Conservation (phyloP, 169 alveolate species). For the Babesia bigemina region DNA sequence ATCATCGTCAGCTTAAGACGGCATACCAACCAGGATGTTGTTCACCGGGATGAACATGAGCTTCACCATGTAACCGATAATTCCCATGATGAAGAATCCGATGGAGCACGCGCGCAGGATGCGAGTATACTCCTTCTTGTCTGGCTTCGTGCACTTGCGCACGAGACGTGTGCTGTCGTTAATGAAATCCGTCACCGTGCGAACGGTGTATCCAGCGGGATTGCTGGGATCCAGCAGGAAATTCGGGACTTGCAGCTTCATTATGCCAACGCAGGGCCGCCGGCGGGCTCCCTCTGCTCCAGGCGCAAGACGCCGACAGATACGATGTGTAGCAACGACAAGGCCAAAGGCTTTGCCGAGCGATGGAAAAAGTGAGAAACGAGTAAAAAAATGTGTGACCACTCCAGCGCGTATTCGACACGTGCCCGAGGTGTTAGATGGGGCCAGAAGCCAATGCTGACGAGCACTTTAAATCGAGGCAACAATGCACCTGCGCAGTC, state of each 20-base stretch:
- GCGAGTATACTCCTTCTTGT: slow-evolving; percentile 87
- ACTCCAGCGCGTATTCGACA: not conserved
- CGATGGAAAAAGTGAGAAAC: too few species aligned
- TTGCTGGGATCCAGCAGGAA: slow-evolving; percentile 78
- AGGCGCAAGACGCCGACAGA: too few species aligned
- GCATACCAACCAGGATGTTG: slow-evolving; percentile 87
- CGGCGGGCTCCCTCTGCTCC: not conserved
- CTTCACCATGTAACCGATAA: slow-evolving; percentile 92
- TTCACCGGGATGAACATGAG: slow-evolving; percentile 93
- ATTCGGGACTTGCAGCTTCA: slow-evolving; percentile 71
- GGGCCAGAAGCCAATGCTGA: not conserved
- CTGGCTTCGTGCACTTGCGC: slow-evolving; percentile 93
- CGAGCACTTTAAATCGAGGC: not conserved
- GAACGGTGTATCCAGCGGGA: slow-evolving; percentile 81
- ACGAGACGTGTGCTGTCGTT: slow-evolving; percentile 88
- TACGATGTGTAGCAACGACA: too few species aligned
- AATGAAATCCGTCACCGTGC: slow-evolving; percentile 83
- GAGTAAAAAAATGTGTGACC: too few species aligned
- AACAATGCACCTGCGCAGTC: too few species aligned
- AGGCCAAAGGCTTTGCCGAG: too few species aligned
- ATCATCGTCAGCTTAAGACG: slow-evolving; percentile 4
- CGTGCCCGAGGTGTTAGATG: slow-evolving; percentile 2
- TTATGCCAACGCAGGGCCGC: slow-evolving; percentile 7
- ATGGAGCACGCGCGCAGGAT: slow-evolving; percentile 89
- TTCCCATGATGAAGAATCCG: slow-evolving; percentile 94